Evolutionary conservation across 2,329 filamentous ascomycete species (phyloP).

Genomic region (Sordariomycetes sp.): DNA sequence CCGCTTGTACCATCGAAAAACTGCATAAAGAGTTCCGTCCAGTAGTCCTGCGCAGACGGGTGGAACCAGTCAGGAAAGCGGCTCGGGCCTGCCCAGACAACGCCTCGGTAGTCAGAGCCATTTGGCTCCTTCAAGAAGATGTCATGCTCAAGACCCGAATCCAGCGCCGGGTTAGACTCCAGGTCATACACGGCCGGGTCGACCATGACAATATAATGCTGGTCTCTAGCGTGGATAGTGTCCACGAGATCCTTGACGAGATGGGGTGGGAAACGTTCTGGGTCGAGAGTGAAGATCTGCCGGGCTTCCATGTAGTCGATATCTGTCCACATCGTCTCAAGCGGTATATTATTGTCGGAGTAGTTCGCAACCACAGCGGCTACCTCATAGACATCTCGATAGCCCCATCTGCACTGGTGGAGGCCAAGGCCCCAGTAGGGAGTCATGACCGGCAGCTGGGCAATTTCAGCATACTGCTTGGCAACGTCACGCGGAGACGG

Average conservation of each 20-base stretch:
- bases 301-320: conserved; percentile 59
- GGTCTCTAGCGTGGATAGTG: conserved; percentile 56
- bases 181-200: conserved; percentile 55
- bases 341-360: conserved; percentile 53
- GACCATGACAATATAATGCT: conserved; percentile 70
- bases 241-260: conserved; percentile 57
- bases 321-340: conserved; percentile 69
- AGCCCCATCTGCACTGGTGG: conserved; percentile 80
- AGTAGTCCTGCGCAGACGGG: conserved; percentile 55
- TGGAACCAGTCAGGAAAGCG: conserved; percentile 74
- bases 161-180: conserved; percentile 32
- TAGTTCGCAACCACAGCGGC: conserved; percentile 61
- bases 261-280: conserved; percentile 54
- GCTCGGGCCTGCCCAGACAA: conserved; percentile 69
- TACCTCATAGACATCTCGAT: conserved; percentile 61
- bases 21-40: conserved; percentile 55
- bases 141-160: conserved; percentile 32
- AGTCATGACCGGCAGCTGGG: conserved; percentile 68
- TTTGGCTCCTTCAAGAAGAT: conserved; percentile 42
- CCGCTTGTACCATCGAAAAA: conserved; percentile 58
- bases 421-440: conserved; percentile 71
- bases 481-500: conserved; percentile 60
- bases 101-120: conserved; percentile 48
- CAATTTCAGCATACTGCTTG: conserved; percentile 59
- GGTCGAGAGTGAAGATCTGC: conserved; percentile 53